Base-by-base conservation (phyloP, 1,284 basidiomycete genomes). In the Rhizopogon parksii region DNA sequence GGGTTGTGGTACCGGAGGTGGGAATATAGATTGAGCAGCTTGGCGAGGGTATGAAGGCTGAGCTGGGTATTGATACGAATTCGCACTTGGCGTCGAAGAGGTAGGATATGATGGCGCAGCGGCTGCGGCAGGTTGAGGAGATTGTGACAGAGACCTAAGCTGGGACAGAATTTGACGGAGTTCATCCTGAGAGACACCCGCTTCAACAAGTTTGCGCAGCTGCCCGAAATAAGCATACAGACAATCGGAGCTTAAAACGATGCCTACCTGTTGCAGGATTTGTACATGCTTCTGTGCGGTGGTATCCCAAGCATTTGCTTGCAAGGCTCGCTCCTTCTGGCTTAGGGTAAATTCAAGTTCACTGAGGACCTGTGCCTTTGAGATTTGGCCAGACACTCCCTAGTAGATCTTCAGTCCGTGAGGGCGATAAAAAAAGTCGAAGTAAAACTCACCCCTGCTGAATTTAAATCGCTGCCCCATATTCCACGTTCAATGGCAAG, bases 111-210 rank as follows among this genome's bases (percentile, higher is more conserved):
- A 52, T 19, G 62, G 40, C 42, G 63, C 15, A 51, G 40, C 11
- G 56, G 48, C 47, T 52, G 60, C 24, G 71, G 62, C 36, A 74
- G 68, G 27, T 34, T 43, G 74, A 63, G 19, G 70, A 60, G 48
- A 70, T 67, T 53, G 73, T 67, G 82, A 76, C 15, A 93, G 70
- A 30, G 77, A 75, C 35, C 88, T 83, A 5, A 95, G 68, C 62
- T 93, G 90, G 32, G 71, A 68, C 0, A 92, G 75, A 50, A 95
- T 94, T 62, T 91, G 88, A 37, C 76, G 75, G 25, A 95, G 73
- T 62, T 95, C 88, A 24, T 82, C 80, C 59, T 87, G 83, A 2
- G 89, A 89, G 14, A 94, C 83, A 12, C 87, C 85, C 2, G 82
- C 78, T 61, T 88, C 83, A 1, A 93, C 86, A 32, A 93, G 73